Percentiles rank a stretch among this genome's conserved stretches.
Conservation (phyloP, 108 stramenopile species). For the Pseudonitzschia delicatissima region DNA sequence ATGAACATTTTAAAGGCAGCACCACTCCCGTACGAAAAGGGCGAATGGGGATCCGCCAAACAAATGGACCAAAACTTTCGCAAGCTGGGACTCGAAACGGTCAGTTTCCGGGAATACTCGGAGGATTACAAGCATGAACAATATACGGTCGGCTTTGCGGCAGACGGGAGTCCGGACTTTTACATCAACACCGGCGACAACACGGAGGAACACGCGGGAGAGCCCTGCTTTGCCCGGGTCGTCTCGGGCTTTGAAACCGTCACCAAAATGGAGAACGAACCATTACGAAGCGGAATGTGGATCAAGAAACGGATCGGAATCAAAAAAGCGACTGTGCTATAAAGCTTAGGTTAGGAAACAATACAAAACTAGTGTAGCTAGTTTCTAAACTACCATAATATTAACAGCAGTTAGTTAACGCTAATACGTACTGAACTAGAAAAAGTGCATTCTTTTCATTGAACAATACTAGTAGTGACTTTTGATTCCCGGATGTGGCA, state of each 20-base stretch:
- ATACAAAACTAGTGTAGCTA: no score
- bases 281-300: constrained; percentile 31
- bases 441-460: no score
- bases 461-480: no score
- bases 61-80: constrained; percentile 36
- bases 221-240: constrained; percentile 72
- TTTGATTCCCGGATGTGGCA: no score
- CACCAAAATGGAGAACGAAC: constrained; percentile 27
- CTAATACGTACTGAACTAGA: no score
- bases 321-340: constrained; percentile 23
- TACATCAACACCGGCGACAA: constrained; percentile 86
- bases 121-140: constrained; percentile 50
- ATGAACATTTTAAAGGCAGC: constrained; percentile 74
- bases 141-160: constrained; percentile 75
- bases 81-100: constrained; percentile 27
- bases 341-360: no score
- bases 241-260: constrained; percentile 45
- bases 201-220: constrained; percentile 53
- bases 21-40: constrained; percentile 29
- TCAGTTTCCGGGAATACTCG: constrained; percentile 69
- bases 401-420: no score
- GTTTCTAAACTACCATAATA: no score
- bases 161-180: constrained; percentile 75
- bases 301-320: constrained; percentile 35
- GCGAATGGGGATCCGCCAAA: constrained; percentile 11